Conservation (phyloP, 2,329 filamentous ascomycete genomes). For the Sclerotinia trifoliorum region DNA sequence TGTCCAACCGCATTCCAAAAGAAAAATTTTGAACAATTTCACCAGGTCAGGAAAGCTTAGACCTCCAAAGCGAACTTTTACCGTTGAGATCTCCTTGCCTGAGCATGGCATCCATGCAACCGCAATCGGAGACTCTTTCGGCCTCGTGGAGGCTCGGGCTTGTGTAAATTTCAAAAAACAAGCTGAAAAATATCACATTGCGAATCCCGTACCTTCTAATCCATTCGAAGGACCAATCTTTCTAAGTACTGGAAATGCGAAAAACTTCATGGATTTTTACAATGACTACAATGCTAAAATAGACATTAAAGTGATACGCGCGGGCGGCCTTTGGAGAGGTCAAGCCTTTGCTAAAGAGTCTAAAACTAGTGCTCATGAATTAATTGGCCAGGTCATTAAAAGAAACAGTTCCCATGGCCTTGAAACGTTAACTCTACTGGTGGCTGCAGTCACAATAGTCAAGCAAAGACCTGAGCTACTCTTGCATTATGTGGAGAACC, state of each 20-base stretch:
- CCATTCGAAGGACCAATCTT: background rate
- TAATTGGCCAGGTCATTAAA: background rate
- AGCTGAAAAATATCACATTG: slow-evolving; percentile 7
- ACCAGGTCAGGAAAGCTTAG: background rate
- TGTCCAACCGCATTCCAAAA: too few relatives aligned
- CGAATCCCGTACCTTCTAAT: background rate
- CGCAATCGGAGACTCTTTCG: background rate
- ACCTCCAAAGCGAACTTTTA: background rate
- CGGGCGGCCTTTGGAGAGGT: background rate
- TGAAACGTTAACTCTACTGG: background rate
- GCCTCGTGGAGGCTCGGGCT: background rate
- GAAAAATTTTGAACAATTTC: background rate
- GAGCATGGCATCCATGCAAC: slow-evolving; percentile 14
- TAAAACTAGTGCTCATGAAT: background rate
- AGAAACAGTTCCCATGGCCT: background rate
- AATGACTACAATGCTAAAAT: slow-evolving; percentile 13
- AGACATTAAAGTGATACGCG: too few relatives aligned
- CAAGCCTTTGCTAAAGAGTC: background rate
- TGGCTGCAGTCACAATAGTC: slow-evolving; percentile 1
- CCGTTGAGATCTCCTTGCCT: background rate
- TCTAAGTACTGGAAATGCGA: slow-evolving; percentile 15
- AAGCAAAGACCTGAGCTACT: slow-evolving; percentile 10
- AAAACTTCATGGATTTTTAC: slow-evolving; percentile 22
- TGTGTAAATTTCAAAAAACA: slow-evolving; percentile 5
- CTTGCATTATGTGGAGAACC: background rate